Evolutionary conservation across 805 yeast species (phyloP).

Genomic region (Alloascoidea africana): DNA sequence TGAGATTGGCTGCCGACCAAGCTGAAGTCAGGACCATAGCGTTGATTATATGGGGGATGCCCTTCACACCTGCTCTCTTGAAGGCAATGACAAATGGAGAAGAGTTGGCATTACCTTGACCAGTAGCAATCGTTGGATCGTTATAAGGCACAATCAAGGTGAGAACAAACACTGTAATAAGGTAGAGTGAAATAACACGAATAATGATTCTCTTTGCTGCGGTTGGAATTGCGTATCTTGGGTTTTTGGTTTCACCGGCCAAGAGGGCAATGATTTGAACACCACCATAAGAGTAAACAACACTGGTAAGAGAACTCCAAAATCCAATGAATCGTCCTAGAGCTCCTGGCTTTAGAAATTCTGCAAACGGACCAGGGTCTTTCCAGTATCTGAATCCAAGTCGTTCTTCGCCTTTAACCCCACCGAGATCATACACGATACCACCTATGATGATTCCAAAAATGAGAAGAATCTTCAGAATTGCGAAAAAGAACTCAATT

Average conservation of each 20-base stretch:
- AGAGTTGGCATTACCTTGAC: constrained; percentile 64
- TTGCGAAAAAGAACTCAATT: constrained; percentile 63
- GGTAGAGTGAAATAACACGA: constrained; percentile 43
- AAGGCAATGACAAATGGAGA: constrained; percentile 79
- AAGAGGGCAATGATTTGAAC: constrained; percentile 78
- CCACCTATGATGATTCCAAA: constrained; percentile 62
- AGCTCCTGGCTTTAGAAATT: constrained; percentile 35
- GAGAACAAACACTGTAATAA: constrained; percentile 52
- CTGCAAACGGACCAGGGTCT: constrained; percentile 41
- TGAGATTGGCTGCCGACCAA: constrained; percentile 74
- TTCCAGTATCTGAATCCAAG: constrained; percentile 45
- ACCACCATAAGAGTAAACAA: constrained; percentile 70
- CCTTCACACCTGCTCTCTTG: constrained; percentile 43
- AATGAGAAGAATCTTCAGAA: constrained; percentile 60
- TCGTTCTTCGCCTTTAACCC: constrained; percentile 56
- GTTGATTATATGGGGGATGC: constrained; percentile 65
- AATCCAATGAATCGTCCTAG: constrained; percentile 63
- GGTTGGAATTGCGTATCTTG: constrained; percentile 56
- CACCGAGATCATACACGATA: constrained; percentile 75
- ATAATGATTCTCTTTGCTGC: constrained; percentile 69
- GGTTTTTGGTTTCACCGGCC: constrained; percentile 68
- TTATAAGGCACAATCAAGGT: constrained; percentile 64
- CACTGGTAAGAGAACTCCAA: constrained; percentile 50
- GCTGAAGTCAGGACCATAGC: constrained; percentile 62
- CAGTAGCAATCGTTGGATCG: constrained; percentile 49